Evolutionary conservation across 306 rosid species (phyloP).

Genomic region (Betula pendula): DNA sequence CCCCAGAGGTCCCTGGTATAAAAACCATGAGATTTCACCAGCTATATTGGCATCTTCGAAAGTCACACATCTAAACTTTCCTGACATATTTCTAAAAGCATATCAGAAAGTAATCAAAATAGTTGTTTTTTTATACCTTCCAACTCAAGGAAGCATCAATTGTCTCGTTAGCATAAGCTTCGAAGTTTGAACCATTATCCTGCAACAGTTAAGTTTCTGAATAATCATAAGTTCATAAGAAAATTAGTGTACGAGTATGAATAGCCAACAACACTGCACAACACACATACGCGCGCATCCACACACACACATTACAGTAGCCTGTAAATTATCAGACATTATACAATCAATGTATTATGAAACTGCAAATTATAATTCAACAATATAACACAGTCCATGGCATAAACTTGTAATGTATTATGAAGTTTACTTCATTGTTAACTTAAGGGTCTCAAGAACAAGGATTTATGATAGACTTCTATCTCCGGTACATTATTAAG

Average conservation of each 20-base stretch:
- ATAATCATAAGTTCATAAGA: background rate
- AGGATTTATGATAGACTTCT: background rate
- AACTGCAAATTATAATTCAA: too few relatives aligned
- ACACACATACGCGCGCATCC: background rate
- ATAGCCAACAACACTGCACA: background rate
- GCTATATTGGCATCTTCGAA: background rate
- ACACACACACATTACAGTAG: background rate
- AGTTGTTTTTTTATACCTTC: slow-evolving; percentile 41
- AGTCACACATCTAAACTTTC: background rate
- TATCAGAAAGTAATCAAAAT: background rate
- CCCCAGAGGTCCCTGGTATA: background rate
- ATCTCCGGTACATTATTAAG: background rate
- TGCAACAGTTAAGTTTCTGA: slow-evolving; percentile 24
- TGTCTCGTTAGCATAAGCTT: slow-evolving; percentile 30
- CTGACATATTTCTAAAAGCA: background rate
- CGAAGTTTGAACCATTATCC: slow-evolving; percentile 53
- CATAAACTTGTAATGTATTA: background rate
- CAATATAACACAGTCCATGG: too few relatives aligned
- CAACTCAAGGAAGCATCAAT: slow-evolving; percentile 55
- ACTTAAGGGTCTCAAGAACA: background rate
- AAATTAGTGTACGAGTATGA: background rate
- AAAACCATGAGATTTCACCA: background rate
- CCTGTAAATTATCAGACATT: background rate
- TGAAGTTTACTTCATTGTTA: background rate
- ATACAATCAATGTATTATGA: too few relatives aligned